Evolutionary conservation across 2,329 filamentous ascomycete species (phyloP).

Genomic region (Oidium heveae): DNA sequence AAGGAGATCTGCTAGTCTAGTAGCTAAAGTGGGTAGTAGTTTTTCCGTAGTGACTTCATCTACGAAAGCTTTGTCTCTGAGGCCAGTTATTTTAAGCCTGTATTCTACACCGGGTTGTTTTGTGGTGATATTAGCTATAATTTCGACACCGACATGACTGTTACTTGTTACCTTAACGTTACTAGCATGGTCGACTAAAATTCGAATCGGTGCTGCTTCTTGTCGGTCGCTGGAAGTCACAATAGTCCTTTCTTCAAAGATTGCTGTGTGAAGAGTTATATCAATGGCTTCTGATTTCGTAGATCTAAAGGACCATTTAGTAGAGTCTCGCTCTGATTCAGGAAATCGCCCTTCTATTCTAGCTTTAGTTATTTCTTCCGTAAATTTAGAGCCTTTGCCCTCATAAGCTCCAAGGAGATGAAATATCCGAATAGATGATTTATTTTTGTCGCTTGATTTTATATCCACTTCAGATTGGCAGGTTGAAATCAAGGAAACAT

Average conservation of each 20-base stretch:
- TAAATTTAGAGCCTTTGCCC: conserved; percentile 47
- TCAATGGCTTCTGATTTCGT: conserved; percentile 35
- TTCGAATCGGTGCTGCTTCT: conserved; percentile 41
- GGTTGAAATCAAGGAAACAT: conserved; percentile 42
- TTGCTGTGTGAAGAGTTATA: conserved; percentile 34
- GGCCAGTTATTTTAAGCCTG: conserved; percentile 31
- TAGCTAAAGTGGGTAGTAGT: conserved; percentile 49
- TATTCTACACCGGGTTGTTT: conserved; percentile 25
- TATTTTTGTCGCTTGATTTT: conserved; percentile 21
- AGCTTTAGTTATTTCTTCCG: conserved; percentile 70
- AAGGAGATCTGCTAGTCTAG: conserved; percentile 49
- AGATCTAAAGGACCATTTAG: conserved; percentile 57
- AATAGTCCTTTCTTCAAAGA: conserved; percentile 45
- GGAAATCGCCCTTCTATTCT: conserved; percentile 65
- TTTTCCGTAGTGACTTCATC: conserved; percentile 52
- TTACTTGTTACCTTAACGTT: conserved; percentile 40
- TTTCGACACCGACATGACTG: conserved; percentile 43
- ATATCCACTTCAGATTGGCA: conserved; percentile 32
- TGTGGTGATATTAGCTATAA: conserved; percentile 37
- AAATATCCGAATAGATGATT: conserved; percentile 39
- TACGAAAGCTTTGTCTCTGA: conserved; percentile 44
- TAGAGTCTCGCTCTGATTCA: conserved; percentile 58
- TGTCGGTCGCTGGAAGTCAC: conserved; percentile 36
- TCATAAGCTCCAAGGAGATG: conserved; percentile 53
- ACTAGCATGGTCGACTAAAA: conserved; percentile 47